Base-by-base conservation (phyloP, 352 stramenopile species). In the Pythium rishiriense region DNA sequence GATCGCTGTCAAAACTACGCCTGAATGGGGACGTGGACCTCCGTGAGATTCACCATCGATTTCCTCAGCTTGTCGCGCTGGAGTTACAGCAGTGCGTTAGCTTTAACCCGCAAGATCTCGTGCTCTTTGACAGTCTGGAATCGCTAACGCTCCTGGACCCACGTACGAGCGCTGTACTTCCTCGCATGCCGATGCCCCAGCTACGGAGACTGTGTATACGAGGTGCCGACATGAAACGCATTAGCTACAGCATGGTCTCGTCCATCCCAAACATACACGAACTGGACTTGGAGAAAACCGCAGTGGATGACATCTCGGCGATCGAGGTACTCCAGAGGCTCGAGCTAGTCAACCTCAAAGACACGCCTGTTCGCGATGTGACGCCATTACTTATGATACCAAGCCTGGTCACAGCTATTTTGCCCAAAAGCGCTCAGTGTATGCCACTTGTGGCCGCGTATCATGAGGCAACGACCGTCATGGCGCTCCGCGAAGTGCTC, bases 371-470 rank as follows among this genome's bases (percentile, higher is more conserved):
- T 10, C 37, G 39, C 6, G 62, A 69, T 33, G 37, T 64, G 5
- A 41, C 45, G 11, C 46, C 33, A 10, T 29, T 69, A 6, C 17
- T 59, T 8, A 10, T 42, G 19, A 24, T 63, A n/a, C 12, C 12
- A 14, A 60, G 28, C 17, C 54, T 69, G 10, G 28, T 54, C 7
- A 62, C 33, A 22, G 35, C 64, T 10, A 25, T 53, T 8, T 35
- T 69, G 17, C 62, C 62, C 31, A 63, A 68, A 28, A 24, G 26
- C 19, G 62, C 62, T 1, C 21, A 43, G 1, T 68, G 62, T 37
- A n/a, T 6, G 9, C 45, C 62, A 10, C 62, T 68, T 15, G 35
- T 58, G 2, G 25, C 2, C 14, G 46, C 53, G 8, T 62, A 45
- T 28, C 62, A 68, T 37, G 33, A 49, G 9, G n/a, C 2, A 1